phyloP scores from a whole-genome alignment of 768 basidiomycete genomes.

The Suillus hirtellus region DNA sequence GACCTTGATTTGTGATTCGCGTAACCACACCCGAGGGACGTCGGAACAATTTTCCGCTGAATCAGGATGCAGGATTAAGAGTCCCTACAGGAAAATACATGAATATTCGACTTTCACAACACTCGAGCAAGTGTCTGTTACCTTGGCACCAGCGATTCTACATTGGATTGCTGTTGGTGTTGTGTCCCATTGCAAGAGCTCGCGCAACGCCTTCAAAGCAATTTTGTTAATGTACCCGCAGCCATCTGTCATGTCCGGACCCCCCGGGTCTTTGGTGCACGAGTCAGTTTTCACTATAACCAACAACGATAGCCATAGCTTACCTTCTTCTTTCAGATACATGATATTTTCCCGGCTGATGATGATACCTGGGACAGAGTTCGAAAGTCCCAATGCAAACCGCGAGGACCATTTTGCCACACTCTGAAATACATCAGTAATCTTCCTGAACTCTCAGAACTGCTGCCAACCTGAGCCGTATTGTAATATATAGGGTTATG shows the following conservation, averaged over 20 bases:
- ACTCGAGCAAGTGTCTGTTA: neutral
- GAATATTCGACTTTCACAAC: neutral
- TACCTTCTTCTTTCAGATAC: conserved; percentile 50
- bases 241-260: conserved; percentile 57
- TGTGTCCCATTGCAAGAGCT: conserved; percentile 36
- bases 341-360: conserved; percentile 40
- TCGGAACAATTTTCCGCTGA: conserved; percentile 20
- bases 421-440: conserved; percentile 36
- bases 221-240: conserved; percentile 47
- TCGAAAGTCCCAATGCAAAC: conserved; percentile 61
- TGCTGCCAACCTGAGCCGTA: conserved; percentile 45
- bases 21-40: conserved; percentile 31
- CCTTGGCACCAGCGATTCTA: conserved; percentile 51
- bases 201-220: conserved; percentile 35
- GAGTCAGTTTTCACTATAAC: neutral
- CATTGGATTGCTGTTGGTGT: conserved; percentile 52
- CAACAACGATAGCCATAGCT: conserved; percentile 16
- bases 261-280: conserved; percentile 11
- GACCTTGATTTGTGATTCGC: conserved; percentile 50
- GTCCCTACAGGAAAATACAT: conserved; percentile 12
- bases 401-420: conserved; percentile 69
- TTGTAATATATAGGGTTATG: conserved; percentile 55
- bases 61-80: conserved; percentile 33
- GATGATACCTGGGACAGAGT: conserved; percentile 56
- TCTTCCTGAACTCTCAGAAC: neutral